Base-by-base conservation (phyloP, 495 filamentous ascomycete genomes). In the Trichoderma parareesei region DNA sequence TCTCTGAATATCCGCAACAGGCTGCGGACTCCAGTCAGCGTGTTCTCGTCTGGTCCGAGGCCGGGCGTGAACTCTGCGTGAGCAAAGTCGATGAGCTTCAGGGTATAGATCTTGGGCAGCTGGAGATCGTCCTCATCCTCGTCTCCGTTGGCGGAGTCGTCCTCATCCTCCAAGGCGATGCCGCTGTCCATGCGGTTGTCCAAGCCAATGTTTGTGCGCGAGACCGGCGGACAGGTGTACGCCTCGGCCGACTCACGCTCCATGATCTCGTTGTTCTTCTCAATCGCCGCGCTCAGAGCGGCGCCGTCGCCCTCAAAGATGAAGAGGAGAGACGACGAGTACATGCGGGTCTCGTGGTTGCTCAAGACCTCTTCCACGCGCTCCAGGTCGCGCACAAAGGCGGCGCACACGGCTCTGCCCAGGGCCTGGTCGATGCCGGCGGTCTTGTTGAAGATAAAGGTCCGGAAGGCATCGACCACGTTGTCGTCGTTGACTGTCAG, bases 31-130 rank as follows among this genome's bases (percentile, higher is more conserved):
- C 94, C 94, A 33, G 77, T 76, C 38, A 98, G 77, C 11, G 83
- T 72, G 72, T 98, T 98, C 77, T 95, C 88, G 74, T 98, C 94
- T 1, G 90, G 89, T 0, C 93, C 94, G 68, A 88, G 74, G 7
- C 92, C 92, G 3, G 92, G 91, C 4, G 85, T 87, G 90, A 90
- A 98, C 38, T 78, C 75, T 20, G 94, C 93, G 77, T 98, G 94
- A 27, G 94, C 94, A 79, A 98, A 98, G 75, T 98, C 94, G 67
- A 98, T 98, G 68, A 98, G 76, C 71, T 95, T 94, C 64, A 97
- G 80, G 42, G 84, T 83, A 71, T 90, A 90, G 27, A 95, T 86
- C 69, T 87, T 86, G 0, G 90, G 91, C 20, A 83, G 72, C n/a
- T 80, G 78, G 5, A 84, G 80, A 14, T 85, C 88, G 0, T 89